These are phyloP conservation scores for Podaxis sp. DNA, from an alignment of 768 basidiomycete species.

Conservation along the genomic window DNA sequence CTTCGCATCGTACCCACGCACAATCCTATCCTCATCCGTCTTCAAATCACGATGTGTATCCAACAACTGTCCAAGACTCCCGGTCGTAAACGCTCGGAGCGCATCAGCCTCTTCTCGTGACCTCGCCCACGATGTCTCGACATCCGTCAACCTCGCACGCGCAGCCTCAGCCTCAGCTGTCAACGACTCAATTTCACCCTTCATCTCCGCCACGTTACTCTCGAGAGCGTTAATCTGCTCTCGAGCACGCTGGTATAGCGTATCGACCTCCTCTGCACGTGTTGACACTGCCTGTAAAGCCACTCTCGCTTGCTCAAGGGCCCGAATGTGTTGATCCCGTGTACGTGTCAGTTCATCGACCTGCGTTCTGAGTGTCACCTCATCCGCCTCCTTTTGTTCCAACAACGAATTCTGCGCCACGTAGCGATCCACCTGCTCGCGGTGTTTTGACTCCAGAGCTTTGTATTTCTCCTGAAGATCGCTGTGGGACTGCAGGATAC, in stretches of 20 bases:
- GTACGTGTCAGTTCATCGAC: slow-evolving; percentile 67
- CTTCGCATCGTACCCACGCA: slow-evolving; percentile 79
- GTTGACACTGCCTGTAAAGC: slow-evolving; percentile 74
- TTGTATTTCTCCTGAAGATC: slow-evolving; percentile 66
- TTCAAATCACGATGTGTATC: slow-evolving; percentile 84
- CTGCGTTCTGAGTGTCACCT: slow-evolving; percentile 55
- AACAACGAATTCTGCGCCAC: slow-evolving; percentile 67
- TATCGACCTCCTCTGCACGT: slow-evolving; percentile 76
- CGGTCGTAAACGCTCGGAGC: slow-evolving; percentile 81
- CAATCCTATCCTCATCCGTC: slow-evolving; percentile 75
- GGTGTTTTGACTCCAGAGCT: slow-evolving; percentile 55
- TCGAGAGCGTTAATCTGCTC: slow-evolving; percentile 70
- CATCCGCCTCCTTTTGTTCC: slow-evolving; percentile 80
- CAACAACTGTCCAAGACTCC: slow-evolving; percentile 79
- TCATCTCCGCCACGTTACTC: slow-evolving; percentile 70
- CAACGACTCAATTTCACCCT: slow-evolving; percentile 75
- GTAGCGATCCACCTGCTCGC: slow-evolving; percentile 74
- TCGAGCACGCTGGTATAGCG: slow-evolving; percentile 64
- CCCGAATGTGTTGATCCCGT: slow-evolving; percentile 81
- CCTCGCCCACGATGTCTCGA: slow-evolving; percentile 88
- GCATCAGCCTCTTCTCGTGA: slow-evolving; percentile 92
- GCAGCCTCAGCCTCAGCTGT: slow-evolving; percentile 70
- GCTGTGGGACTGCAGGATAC: slow-evolving; percentile 57
- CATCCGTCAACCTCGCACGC: slow-evolving; percentile 62
- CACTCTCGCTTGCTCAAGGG: slow-evolving; percentile 79